A percentile compares a stretch with the other conserved stretches of the same genome.
phyloP scores from a whole-genome alignment of 768 basidiomycete species.

The Suillus plorans region DNA sequence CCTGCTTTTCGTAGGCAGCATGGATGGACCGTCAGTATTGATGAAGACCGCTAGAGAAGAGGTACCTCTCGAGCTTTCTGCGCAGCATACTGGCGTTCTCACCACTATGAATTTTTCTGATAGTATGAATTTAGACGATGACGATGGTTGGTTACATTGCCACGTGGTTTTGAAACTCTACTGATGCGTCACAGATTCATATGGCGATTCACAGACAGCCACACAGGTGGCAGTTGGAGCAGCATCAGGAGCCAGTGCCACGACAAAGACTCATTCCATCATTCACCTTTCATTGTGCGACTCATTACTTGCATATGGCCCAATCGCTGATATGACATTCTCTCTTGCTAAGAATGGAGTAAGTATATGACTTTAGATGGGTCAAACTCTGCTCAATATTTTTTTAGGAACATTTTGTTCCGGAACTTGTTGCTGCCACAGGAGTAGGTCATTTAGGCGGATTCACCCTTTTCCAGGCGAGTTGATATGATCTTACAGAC shows the following conservation, averaged over 20 bases:
- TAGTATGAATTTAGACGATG: conserved; percentile 79
- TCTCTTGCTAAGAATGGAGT: conserved; percentile 72
- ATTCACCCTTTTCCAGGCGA: conserved; percentile 82
- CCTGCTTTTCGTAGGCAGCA: conserved; percentile 76
- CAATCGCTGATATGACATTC: conserved; percentile 78
- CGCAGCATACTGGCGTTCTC: conserved; percentile 38
- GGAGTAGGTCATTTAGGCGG: conserved; percentile 76
- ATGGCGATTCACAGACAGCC: conserved; percentile 44
- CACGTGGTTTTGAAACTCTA: neutral
- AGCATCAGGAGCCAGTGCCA: conserved; percentile 18
- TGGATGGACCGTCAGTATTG: conserved; percentile 78
- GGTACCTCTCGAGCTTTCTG: conserved; percentile 43
- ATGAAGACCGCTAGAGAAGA: conserved; percentile 65
- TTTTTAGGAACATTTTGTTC: conserved; percentile 63
- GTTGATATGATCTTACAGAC: conserved; percentile 11
- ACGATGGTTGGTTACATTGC: conserved; percentile 49
- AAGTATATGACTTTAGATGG: conserved; percentile 22
- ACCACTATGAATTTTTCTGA: conserved; percentile 49
- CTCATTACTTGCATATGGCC: conserved; percentile 69
- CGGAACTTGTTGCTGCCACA: conserved; percentile 85
- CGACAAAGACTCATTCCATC: conserved; percentile 53
- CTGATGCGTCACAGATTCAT: conserved; percentile 46
- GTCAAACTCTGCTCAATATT: neutral
- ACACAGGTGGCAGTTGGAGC: conserved; percentile 43
- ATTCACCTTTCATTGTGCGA: conserved; percentile 73